A percentile compares a stretch with the other conserved stretches of the same genome.
These are phyloP conservation scores for Psilocybe sp. DNA, from an alignment of 768 basidiomycete species.

Conservation along the genomic window DNA sequence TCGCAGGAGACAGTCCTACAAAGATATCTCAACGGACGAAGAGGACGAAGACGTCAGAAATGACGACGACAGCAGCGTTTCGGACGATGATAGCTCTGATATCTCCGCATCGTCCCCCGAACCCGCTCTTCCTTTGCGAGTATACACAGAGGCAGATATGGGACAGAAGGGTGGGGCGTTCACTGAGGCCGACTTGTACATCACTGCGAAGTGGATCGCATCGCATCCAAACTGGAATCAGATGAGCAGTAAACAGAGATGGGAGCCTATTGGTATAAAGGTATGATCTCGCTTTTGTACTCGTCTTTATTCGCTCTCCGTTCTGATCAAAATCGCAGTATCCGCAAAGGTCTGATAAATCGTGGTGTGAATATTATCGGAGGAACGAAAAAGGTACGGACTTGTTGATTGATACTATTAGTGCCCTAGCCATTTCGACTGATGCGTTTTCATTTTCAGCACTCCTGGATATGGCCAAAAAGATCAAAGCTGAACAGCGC, in stretches of 20 bases:
- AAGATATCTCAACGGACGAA: conserved; percentile 31
- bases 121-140: conserved; percentile 29
- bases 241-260: conserved; percentile 43
- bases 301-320: too few species aligned
- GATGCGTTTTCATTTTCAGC: conserved; percentile 17
- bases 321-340: conserved; percentile 33
- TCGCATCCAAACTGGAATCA: conserved; percentile 43
- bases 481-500: conserved; percentile 27
- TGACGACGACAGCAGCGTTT: conserved; percentile 23
- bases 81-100: conserved; percentile 25
- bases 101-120: conserved; percentile 34
- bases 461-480: conserved; percentile 34
- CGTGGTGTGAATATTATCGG: conserved; percentile 63
- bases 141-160: conserved; percentile 47
- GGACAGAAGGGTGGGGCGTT: conserved; percentile 47
- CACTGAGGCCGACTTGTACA: conserved; percentile 60
- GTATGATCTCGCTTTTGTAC: conserved; percentile 27
- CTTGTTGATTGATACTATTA: not conserved
- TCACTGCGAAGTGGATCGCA: conserved; percentile 58
- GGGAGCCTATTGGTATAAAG: conserved; percentile 50
- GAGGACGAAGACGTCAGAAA: conserved; percentile 15
- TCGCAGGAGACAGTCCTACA: conserved; percentile 27
- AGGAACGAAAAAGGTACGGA: conserved; percentile 44
- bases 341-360: conserved; percentile 49
- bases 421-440: not conserved